Evolutionary conservation across 2,329 filamentous ascomycete species (phyloP).

Genomic region (Fusarium sp.): DNA sequence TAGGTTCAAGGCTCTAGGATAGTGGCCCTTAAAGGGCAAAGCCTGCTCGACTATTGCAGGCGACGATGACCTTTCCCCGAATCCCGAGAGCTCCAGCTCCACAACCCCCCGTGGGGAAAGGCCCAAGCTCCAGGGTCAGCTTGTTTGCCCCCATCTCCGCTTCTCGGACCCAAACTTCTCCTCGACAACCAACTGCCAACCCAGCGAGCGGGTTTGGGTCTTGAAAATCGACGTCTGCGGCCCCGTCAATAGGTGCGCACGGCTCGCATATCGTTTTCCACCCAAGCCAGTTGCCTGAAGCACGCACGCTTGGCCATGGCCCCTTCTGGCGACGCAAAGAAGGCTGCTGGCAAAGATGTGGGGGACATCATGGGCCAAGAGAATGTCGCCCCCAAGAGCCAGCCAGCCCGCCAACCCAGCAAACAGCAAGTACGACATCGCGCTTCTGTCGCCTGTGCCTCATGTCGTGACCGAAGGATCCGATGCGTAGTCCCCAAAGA

Average conservation of each 20-base stretch:
- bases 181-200: conserved; percentile 10
- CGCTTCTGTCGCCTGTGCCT: conserved; percentile 67
- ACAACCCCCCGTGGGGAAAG: conserved; percentile 30
- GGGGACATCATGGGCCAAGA: conserved; percentile 49
- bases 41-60: neutral
- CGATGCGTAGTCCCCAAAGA: conserved; percentile 67
- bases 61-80: neutral
- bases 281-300: neutral
- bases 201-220: neutral
- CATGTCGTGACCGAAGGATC: conserved; percentile 60
- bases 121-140: conserved; percentile 26
- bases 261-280: neutral
- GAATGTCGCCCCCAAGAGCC: conserved; percentile 49
- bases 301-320: conserved; percentile 25
- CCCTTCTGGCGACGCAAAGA: conserved; percentile 27
- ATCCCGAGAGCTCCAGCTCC: conserved; percentile 11
- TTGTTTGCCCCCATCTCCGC: conserved; percentile 26
- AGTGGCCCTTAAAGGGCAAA: neutral
- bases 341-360: conserved; percentile 16
- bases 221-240: neutral
- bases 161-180: conserved; percentile 20
- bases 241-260: neutral
- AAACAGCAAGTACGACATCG: conserved; percentile 58
- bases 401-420: conserved; percentile 39
- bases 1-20: neutral